These are phyloP conservation scores for Neurospora discreta DNA, from an alignment of 495 filamentous ascomycete genomes.

Conservation along the genomic window DNA sequence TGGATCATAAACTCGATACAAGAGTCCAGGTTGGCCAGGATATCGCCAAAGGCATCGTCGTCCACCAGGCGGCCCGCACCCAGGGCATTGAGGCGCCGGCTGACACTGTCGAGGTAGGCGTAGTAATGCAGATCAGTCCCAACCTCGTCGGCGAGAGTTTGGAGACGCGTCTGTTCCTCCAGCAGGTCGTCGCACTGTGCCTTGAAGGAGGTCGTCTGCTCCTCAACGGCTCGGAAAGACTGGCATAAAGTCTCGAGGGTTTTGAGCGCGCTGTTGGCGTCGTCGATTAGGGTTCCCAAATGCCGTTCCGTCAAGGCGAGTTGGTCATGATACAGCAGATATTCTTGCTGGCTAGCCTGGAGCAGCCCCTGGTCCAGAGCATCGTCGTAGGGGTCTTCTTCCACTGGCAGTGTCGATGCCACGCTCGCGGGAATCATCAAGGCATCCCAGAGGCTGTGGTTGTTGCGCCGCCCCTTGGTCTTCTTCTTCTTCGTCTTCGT, in stretches of 20 bases:
- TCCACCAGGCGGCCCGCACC: slow-evolving; percentile 75
- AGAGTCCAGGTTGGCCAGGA: slow-evolving; percentile 71
- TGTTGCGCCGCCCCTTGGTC: slow-evolving; percentile 28
- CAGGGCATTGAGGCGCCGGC: slow-evolving; percentile 80
- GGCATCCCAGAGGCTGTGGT: slow-evolving; percentile 25
- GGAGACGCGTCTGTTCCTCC: slow-evolving; percentile 63
- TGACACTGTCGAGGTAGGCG: slow-evolving; percentile 81
- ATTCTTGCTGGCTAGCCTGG: slow-evolving; percentile 74
- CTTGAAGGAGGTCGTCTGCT: slow-evolving; percentile 82
- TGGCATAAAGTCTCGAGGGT: slow-evolving; percentile 64
- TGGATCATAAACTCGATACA: slow-evolving; percentile 83
- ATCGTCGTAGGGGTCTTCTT: slow-evolving; percentile 49
- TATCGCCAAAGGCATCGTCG: slow-evolving; percentile 70
- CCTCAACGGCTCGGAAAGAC: slow-evolving; percentile 76
- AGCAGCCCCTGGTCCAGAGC: slow-evolving; percentile 54
- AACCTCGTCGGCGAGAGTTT: slow-evolving; percentile 67
- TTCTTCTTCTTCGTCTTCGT: slow-evolving; percentile 32
- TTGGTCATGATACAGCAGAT: slow-evolving; percentile 72
- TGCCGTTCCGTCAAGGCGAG: slow-evolving; percentile 68
- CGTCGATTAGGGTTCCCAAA: slow-evolving; percentile 65
- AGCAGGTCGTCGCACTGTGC: slow-evolving; percentile 81
- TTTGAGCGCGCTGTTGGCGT: slow-evolving; percentile 60
- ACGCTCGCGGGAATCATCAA: slow-evolving; percentile 38
- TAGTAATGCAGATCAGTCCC: slow-evolving; percentile 84
- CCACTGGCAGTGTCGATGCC: slow-evolving; percentile 41